Conservation (phyloP, 2,329 filamentous ascomycete species). For the Phyllosticta citribraziliensis region DNA sequence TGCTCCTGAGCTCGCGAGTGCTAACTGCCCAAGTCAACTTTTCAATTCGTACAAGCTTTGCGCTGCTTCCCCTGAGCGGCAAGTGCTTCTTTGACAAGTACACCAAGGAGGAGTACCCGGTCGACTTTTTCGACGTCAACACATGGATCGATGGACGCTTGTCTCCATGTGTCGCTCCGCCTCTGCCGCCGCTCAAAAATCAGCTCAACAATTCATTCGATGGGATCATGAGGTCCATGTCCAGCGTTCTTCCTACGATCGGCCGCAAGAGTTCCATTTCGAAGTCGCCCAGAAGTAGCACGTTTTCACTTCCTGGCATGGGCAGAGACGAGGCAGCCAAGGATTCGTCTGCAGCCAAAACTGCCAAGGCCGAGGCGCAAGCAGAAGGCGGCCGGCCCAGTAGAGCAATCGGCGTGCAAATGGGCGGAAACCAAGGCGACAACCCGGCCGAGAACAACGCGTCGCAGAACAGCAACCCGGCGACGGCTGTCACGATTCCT, state of each 20-base stretch:
- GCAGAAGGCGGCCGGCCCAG: constrained; percentile 21
- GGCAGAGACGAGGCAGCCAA: constrained; percentile 14
- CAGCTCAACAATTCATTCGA: constrained; percentile 31
- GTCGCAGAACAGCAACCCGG: constrained; percentile 14
- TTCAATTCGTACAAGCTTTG: constrained; percentile 75
- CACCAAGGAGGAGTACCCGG: constrained; percentile 67
- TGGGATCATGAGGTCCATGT: constrained; percentile 38
- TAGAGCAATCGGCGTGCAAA: constrained; percentile 38
- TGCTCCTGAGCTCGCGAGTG: constrained; percentile 78
- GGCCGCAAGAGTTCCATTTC: constrained; percentile 27
- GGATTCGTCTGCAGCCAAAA: constrained; percentile 13
- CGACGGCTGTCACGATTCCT: constrained; percentile 43
- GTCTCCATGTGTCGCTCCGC: constrained; percentile 65
- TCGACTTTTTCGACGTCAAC: constrained; percentile 74
- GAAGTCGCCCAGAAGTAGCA: constrained; percentile 23
- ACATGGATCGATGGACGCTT: constrained; percentile 71
- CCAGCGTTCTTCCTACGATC: constrained; percentile 32
- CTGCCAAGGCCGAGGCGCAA: constrained; percentile 11
- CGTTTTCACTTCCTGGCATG: constrained; percentile 10
- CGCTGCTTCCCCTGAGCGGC: constrained; percentile 76
- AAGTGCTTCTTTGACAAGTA: constrained; percentile 78
- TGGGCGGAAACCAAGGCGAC: constrained; percentile 22
- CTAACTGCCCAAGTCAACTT: constrained; percentile 92
- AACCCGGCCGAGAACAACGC: not conserved
- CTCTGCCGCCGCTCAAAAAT: constrained; percentile 47